A percentile compares a stretch with the other conserved stretches of the same genome.
Conservation (phyloP, 176 grass and related monocot genomes). For the Aegilops bicornis region DNA sequence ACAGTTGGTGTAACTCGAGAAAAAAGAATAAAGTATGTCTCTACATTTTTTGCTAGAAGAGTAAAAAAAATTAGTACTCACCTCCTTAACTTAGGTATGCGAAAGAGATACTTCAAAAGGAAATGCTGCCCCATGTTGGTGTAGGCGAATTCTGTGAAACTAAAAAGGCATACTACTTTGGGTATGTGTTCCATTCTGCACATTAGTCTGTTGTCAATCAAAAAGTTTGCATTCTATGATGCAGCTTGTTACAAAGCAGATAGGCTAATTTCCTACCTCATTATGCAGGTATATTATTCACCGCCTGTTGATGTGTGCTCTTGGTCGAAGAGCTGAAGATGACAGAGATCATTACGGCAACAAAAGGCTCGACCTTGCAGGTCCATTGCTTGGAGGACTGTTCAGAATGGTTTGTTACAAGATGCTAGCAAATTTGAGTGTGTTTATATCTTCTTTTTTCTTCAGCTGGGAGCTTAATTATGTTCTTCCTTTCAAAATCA, state of each 20-base stretch:
- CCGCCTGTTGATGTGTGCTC: slow-evolving; percentile 86
- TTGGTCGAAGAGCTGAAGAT: slow-evolving; percentile 97
- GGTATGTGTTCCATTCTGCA: slow-evolving; percentile 39
- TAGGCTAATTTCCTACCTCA: slow-evolving; percentile 24
- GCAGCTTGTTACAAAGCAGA: slow-evolving; percentile 20
- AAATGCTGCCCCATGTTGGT: slow-evolving; percentile 99
- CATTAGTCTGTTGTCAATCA: neutral
- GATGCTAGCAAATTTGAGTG: slow-evolving; percentile 19
- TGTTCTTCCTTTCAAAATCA: slow-evolving; percentile 41
- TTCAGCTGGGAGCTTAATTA: slow-evolving; percentile 10
- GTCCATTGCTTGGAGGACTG: slow-evolving; percentile 89
- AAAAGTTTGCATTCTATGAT: slow-evolving; percentile 8
- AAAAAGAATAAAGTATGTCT: slow-evolving; percentile 91
- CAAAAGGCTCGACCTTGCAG: slow-evolving; percentile 99
- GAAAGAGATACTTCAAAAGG: slow-evolving; percentile 99
- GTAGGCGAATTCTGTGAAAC: slow-evolving; percentile 98
- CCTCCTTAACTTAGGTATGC: slow-evolving; percentile 57
- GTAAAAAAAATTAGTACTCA: neutral
- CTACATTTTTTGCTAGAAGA: neutral
- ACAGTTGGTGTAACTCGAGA: slow-evolving; percentile 90
- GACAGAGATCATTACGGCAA: slow-evolving; percentile 99
- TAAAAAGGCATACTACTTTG: slow-evolving; percentile 99
- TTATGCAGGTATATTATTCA: slow-evolving; percentile 97
- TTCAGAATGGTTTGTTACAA: slow-evolving; percentile 90
- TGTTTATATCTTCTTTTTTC: slow-evolving; percentile 3